A percentile compares a stretch with the other conserved stretches of the same genome.
Conservation (phyloP, 2,329 filamentous ascomycete genomes). For the Aureobasidium zeae region DNA sequence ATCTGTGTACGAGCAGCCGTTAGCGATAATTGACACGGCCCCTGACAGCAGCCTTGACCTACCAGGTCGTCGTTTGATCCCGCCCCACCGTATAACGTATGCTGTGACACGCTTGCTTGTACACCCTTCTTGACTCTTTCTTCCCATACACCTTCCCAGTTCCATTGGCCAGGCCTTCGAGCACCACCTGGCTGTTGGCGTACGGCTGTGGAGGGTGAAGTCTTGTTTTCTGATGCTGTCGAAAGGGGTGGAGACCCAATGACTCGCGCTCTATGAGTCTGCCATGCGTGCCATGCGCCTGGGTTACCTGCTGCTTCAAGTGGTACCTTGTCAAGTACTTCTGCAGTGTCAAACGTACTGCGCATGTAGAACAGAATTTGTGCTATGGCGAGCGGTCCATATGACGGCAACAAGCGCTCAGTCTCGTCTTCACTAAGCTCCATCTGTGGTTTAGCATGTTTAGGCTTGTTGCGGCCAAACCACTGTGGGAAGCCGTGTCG, state of each 20-base stretch:
- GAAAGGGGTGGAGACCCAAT: conserved; percentile 19
- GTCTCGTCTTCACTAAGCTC: background rate
- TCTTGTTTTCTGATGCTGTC: conserved; percentile 17
- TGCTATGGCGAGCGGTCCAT: conserved; percentile 22
- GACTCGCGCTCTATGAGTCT: conserved; percentile 52
- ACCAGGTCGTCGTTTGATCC: conserved; percentile 63
- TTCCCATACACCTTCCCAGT: conserved; percentile 97
- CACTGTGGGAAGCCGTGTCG: conserved; percentile 84
- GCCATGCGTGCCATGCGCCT: conserved; percentile 91
- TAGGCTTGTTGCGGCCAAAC: conserved; percentile 49
- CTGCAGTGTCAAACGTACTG: conserved; percentile 68
- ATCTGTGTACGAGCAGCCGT: conserved; percentile 17
- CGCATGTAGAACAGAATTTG: conserved; percentile 73
- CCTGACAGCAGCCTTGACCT: conserved; percentile 27
- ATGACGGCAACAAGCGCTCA: background rate
- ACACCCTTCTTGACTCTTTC: conserved; percentile 75
- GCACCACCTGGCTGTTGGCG: conserved; percentile 34
- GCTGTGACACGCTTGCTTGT: conserved; percentile 66
- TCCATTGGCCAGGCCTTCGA: conserved; percentile 74
- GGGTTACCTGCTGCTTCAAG: conserved; percentile 78
- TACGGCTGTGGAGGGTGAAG: conserved; percentile 18
- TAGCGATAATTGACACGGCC: too few species aligned
- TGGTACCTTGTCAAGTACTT: conserved; percentile 67
- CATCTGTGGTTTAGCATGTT: conserved; percentile 8
- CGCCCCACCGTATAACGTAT: conserved; percentile 62